Percentiles rank a stretch among this genome's conserved stretches.
These are phyloP conservation scores for Domatiomyces catenatus DNA, from an alignment of 2,329 filamentous ascomycete species.

Conservation along the genomic window DNA sequence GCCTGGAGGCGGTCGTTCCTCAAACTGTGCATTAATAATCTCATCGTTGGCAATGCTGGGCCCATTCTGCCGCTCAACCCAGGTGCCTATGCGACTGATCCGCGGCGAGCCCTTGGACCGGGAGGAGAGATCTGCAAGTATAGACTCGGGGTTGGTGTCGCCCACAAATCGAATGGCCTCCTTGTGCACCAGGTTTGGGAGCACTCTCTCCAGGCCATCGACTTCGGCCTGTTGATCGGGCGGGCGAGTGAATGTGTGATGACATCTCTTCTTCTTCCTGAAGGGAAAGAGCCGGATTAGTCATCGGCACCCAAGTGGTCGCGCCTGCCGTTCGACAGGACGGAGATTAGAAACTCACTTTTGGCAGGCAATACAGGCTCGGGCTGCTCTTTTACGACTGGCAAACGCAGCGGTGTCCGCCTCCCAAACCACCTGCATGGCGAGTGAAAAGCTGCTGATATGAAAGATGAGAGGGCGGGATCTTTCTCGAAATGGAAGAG, in stretches of 20 bases:
- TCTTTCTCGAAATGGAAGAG: background rate
- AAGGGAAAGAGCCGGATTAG: background rate
- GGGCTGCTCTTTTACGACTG: constrained; percentile 16
- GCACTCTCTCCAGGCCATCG: constrained; percentile 13
- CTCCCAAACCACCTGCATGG: constrained; percentile 16
- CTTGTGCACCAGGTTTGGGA: constrained; percentile 16
- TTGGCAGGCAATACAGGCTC: constrained; percentile 8
- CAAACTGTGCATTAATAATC: background rate
- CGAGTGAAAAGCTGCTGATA: background rate
- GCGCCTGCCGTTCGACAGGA: background rate
- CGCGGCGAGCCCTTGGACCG: constrained; percentile 8
- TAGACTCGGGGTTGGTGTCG: constrained; percentile 27
- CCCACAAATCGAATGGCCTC: constrained; percentile 24
- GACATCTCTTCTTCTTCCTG: constrained; percentile 16
- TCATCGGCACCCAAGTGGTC: background rate
- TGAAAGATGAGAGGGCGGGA: background rate
- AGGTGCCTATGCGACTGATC: constrained; percentile 16
- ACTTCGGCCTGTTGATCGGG: constrained; percentile 15
- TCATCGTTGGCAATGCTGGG: background rate
- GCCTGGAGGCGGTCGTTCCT: constrained; percentile 4
- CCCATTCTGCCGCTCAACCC: constrained; percentile 13
- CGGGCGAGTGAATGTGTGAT: constrained; percentile 16
- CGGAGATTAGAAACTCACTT: background rate
- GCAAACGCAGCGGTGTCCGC: constrained; percentile 16
- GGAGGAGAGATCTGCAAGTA: constrained; percentile 20